Base-by-base conservation (phyloP, 2,329 filamentous ascomycete species). In the Colletotrichum theobromicola region DNA sequence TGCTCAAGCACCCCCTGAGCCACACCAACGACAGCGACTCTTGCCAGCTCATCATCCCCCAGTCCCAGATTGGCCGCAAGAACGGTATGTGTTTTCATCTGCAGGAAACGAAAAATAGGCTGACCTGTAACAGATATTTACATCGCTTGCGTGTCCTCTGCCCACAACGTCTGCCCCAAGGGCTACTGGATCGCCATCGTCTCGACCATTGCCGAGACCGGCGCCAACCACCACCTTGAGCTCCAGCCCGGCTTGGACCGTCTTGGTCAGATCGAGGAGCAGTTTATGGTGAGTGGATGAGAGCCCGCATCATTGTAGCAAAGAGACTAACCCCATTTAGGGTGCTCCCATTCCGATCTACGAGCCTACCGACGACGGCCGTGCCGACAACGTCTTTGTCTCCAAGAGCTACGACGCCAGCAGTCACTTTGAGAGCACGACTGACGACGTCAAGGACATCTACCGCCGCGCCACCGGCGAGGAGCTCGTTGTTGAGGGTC, bases 121-220 rank as follows among this genome's bases (percentile, higher is more conserved):
- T 79, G 73, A 79, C 26, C 7, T 13, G 26, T n/a, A 60, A 9
- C 77, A 97, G 95, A 98, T 82, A 96, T 99, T 82, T 99, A 99
- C 90, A 93, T 99, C 82, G 96, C 97, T 72, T 94, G 97, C 84
- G 95, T 99, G 74, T 98, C 96, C 2, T 95, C 95, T 50, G 95
- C 96, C 46, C 97, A 99, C 89, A 98, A 98, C 81, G 97, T 99
- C 80, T 98, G 96, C 88, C 97, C 97, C 81, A 98, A 98, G 91
- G 96, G 96, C 76, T 98, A 98, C 91, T 99, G 97, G 89, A 95
- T 99, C 80, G 97, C 97, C 80, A 99, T 98, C 76, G 96, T 99
- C 78, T 98, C 95, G 62, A 99, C 97, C 75, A 98, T 99, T 82
- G 95, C 97, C 77, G 97, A 99, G 89, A 93, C 93, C 58, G 88